These are phyloP conservation scores for Pelargonium exstipulatum DNA, from an alignment of 441 rosid genomes.

Conservation along the genomic window DNA sequence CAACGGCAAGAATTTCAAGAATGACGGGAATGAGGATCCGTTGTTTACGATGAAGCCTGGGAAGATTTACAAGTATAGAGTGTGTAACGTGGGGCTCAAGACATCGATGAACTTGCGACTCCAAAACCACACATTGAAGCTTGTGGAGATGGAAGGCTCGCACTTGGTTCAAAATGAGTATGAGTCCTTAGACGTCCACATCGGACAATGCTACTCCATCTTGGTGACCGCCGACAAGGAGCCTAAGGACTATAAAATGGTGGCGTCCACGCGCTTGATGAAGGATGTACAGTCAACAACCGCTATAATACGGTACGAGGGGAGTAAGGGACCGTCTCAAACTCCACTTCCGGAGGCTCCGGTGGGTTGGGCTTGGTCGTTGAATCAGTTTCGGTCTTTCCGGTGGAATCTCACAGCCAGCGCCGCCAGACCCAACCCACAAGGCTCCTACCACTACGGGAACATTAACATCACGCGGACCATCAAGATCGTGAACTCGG, in stretches of 20 bases:
- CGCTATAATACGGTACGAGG: too few species aligned
- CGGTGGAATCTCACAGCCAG: constrained; percentile 95
- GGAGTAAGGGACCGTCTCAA: too few species aligned
- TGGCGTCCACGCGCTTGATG: too few species aligned
- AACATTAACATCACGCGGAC: constrained; percentile 70
- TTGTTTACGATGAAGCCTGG: not conserved
- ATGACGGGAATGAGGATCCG: not conserved
- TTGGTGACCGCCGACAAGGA: too few species aligned
- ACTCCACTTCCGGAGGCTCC: too few species aligned
- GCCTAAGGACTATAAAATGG: too few species aligned
- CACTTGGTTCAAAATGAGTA: not conserved
- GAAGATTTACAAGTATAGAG: not conserved
- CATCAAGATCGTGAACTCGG: constrained; percentile 56
- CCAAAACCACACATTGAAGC: not conserved
- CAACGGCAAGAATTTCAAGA: not conserved
- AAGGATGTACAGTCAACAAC: too few species aligned
- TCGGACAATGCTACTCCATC: too few species aligned
- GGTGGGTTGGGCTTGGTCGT: too few species aligned
- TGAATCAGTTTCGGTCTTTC: constrained; percentile 17
- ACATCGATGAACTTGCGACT: not conserved
- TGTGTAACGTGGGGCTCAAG: not conserved
- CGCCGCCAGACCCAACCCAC: constrained; percentile 98
- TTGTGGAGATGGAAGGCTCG: not conserved
- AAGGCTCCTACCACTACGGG: constrained; percentile 96
- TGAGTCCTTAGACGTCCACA: not conserved